Evolutionary conservation across 2,329 filamentous ascomycete species (phyloP).

Genomic region (Pseudogymnoascus sp.): DNA sequence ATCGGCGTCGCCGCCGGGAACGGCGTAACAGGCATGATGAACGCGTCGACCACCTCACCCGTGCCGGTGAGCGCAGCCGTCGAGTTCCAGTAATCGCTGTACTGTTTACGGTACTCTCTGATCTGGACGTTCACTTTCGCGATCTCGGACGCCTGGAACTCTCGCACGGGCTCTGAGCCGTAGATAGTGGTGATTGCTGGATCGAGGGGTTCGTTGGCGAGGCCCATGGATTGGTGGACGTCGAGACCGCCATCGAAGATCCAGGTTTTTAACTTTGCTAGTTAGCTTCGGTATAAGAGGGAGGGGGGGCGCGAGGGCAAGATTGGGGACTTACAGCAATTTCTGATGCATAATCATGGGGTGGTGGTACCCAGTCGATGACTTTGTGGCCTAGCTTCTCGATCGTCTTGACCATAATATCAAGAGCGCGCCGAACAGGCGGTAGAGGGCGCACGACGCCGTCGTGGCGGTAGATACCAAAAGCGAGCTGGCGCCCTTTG

Average conservation of each 20-base stretch:
- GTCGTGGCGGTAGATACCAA: constrained; percentile 47
- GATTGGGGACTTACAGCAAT: constrained; percentile 33
- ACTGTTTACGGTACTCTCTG: constrained; percentile 46
- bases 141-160: constrained; percentile 25
- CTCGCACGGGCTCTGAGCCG: constrained; percentile 24
- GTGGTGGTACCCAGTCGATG: constrained; percentile 50
- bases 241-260: constrained; percentile 42
- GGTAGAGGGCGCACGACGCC: constrained; percentile 43
- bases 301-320: constrained; percentile 13
- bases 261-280: constrained; percentile 28
- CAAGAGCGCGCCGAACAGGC: constrained; percentile 46
- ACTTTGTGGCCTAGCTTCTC: constrained; percentile 45
- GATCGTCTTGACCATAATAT: constrained; percentile 40
- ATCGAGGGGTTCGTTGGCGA: constrained; percentile 45
- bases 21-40: constrained; percentile 42
- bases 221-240: constrained; percentile 38
- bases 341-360: constrained; percentile 33
- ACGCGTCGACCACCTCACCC: constrained; percentile 42
- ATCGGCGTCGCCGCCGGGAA: constrained; percentile 39
- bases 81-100: constrained; percentile 56
- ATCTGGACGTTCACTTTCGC: constrained; percentile 39
- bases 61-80: constrained; percentile 41
- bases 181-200: constrained; percentile 16
- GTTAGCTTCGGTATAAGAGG: constrained; percentile 15
- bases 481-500: constrained; percentile 34